Evolutionary conservation across 768 basidiomycete genomes (phyloP), one percentile per base, ranked within the genome.

Genomic region (Cystofilobasidium bisporidii): DNA sequence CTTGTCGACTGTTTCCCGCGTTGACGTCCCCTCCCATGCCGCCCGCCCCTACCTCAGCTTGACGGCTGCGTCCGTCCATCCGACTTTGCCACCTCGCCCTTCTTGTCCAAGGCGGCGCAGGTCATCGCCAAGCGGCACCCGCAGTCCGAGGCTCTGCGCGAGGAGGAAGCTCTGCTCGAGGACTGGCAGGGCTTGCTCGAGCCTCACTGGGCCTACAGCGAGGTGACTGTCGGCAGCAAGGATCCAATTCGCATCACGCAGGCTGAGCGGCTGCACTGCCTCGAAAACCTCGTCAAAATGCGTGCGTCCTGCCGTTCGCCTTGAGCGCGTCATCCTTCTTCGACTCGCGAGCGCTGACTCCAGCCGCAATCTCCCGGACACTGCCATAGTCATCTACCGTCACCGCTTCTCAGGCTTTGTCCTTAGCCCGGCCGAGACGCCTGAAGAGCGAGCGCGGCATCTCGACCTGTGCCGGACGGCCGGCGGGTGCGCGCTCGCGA

Each of bases 171-270:
- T 24, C 77, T 93, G 43, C 77, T 94, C 71, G 88, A 91, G 69
- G 89, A 91, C 72, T 87, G 92, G 72, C 84, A 84, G 63, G 78
- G 80, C 63, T 82, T 82, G 47, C 80, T 91, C 41, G 87, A 89
- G 0, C 76, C 84, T 20, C 86, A 86, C 73, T 94, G 90, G 88
- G 81, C 83, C 1, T 88, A 91, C 73, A 83, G 85, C 0, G 79
- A 85, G 0, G 91, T 91, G 71, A 91, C 89, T 18, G 79, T 91
- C 72, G 84, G 83, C 14, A 87, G 85, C 72, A 86, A 87, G 26
- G 91, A 94, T 78, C 89, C 89, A 9, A 87, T 94, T 67, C 82
- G 92, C 36, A 81, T 93, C 65, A 93, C 90, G 0, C 91, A 96
- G 77, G 86, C 90, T 0, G 88, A 89, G 71, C 81, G 91, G 67